Evolutionary conservation across 805 yeast genomes (phyloP).

Genomic region (Cyberlindnera mississippiensis): DNA sequence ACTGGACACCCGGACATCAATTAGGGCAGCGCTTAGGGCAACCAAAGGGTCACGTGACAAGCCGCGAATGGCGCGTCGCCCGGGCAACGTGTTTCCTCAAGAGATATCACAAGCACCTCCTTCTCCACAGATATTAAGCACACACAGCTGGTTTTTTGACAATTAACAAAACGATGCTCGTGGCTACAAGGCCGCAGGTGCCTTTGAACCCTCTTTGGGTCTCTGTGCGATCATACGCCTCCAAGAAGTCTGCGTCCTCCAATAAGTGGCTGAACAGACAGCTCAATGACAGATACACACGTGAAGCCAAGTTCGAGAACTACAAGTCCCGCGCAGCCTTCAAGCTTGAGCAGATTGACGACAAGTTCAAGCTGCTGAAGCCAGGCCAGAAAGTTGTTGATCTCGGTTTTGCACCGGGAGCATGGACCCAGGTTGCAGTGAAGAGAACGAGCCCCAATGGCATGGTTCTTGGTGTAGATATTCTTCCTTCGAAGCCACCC

Average conservation of each 20-base stretch:
- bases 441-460: slow-evolving; percentile 48
- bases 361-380: slow-evolving; percentile 54
- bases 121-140: too few relatives aligned
- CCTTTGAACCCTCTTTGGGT: slow-evolving; percentile 4
- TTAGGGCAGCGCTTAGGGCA: slow-evolving; percentile 1
- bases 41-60: not conserved
- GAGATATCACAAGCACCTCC: too few relatives aligned
- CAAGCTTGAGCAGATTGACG: slow-evolving; percentile 73
- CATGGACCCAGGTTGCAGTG: slow-evolving; percentile 86
- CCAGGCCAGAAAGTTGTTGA: slow-evolving; percentile 67
- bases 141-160: too few relatives aligned
- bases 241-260: slow-evolving; percentile 46
- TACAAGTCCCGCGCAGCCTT: slow-evolving; percentile 87
- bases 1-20: not conserved
- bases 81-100: too few relatives aligned
- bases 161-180: too few relatives aligned
- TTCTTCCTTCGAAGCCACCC: slow-evolving; percentile 77
- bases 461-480: slow-evolving; percentile 74
- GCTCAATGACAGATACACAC: slow-evolving; percentile 56
- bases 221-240: slow-evolving; percentile 14
- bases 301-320: slow-evolving; percentile 59
- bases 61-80: too few relatives aligned
- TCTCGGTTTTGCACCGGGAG: slow-evolving; percentile 91
- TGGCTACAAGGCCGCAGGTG: not conserved
- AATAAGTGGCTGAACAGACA: slow-evolving; percentile 75